Conservation (phyloP, 495 filamentous ascomycete genomes). For the Trichocladium uniseriatum region DNA sequence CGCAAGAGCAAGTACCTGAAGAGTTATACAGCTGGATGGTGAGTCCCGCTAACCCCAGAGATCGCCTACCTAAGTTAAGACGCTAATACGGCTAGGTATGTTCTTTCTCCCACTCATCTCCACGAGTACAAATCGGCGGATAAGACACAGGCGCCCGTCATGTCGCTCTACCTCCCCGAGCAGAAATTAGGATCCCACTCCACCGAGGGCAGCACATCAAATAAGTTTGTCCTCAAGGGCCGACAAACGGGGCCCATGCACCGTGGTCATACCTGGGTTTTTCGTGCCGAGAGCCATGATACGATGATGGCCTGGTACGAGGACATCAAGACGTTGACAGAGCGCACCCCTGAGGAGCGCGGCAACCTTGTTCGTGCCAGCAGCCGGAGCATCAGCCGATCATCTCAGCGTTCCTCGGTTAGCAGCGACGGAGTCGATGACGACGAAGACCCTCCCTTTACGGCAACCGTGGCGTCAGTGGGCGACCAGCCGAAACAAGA, state of each 20-base stretch:
- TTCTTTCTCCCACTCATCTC: constrained; percentile 88
- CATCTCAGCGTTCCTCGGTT: constrained; percentile 53
- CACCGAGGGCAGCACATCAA: constrained; percentile 71
- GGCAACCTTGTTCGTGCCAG: constrained; percentile 76
- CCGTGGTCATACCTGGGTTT: constrained; percentile 94
- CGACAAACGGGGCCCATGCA: constrained; percentile 90
- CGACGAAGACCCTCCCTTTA: constrained; percentile 73
- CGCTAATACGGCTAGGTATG: constrained; percentile 65
- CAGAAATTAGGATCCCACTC: constrained; percentile 94
- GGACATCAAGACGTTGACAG: constrained; percentile 79
- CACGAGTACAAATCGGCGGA: constrained; percentile 95
- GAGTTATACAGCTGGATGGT: constrained; percentile 96
- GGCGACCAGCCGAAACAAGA: constrained; percentile 39
- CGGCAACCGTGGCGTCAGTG: constrained; percentile 45
- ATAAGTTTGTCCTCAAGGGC: constrained; percentile 96
- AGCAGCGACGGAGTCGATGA: constrained; percentile 73
- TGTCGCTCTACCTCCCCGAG: constrained; percentile 91
- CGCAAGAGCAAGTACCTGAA: constrained; percentile 98
- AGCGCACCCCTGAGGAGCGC: constrained; percentile 81
- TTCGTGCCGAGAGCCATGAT: constrained; percentile 87
- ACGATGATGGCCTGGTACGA: constrained; percentile 97
- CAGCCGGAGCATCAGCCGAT: constrained; percentile 62
- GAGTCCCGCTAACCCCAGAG: constrained; percentile 31
- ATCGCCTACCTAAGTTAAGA: no score
- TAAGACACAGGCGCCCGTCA: constrained; percentile 61